Conservation (phyloP, 495 filamentous ascomycete species). For the Trichocladium uniseriatum region DNA sequence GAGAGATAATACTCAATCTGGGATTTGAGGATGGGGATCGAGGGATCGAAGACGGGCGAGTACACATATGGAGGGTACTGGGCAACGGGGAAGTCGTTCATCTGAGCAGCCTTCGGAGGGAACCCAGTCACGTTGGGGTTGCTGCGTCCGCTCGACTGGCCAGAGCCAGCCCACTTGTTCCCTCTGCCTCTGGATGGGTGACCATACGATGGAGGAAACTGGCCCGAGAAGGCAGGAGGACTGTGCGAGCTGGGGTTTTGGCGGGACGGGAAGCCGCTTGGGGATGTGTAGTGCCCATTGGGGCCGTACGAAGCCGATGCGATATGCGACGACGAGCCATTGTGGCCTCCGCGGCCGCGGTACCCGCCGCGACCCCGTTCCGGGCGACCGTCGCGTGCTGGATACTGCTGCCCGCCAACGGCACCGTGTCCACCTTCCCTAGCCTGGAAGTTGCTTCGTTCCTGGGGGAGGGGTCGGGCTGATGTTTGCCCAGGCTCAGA, state of each 20-base stretch:
- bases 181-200: conserved; percentile 20
- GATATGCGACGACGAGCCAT: conserved; percentile 8
- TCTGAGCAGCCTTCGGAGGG: conserved; percentile 12
- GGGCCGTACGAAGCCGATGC: conserved; percentile 6
- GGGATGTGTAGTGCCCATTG: conserved; percentile 22
- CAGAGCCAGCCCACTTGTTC: conserved; percentile 15
- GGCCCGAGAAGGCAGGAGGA: conserved; percentile 16
- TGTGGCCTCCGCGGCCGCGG: conserved; percentile 30
- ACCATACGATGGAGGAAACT: conserved; percentile 15
- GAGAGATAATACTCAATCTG: conserved; percentile 98
- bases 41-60: conserved; percentile 11
- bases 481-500: conserved; percentile 10
- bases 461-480: conserved; percentile 8
- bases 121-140: conserved; percentile 13
- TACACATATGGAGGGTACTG: conserved; percentile 16
- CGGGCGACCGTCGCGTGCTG: conserved; percentile 28
- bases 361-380: conserved; percentile 34
- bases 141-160: conserved; percentile 13
- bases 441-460: conserved; percentile 15
- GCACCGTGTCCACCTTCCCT: conserved; percentile 8
- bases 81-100: conserved; percentile 13
- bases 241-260: conserved; percentile 16
- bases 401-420: conserved; percentile 13
- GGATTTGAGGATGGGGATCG: conserved; percentile 28
- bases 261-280: conserved; percentile 19